Base-by-base conservation (phyloP, 176 grass and related monocot species). In the Eragrostis nindensis region DNA sequence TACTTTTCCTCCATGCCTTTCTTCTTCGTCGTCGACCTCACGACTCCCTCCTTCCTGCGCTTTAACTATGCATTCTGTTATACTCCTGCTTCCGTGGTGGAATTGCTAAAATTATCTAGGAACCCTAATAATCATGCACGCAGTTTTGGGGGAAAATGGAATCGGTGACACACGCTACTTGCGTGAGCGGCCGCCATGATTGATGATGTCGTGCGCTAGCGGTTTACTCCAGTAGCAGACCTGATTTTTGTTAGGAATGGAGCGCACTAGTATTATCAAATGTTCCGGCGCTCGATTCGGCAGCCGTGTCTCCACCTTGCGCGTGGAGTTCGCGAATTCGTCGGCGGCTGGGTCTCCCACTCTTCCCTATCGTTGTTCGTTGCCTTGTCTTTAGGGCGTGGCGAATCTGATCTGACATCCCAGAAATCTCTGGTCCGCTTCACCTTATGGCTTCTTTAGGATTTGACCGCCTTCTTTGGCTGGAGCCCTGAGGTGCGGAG, bases 391-490 rank as follows among this genome's bases (percentile, higher is more conserved):
- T 70, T 3, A 80, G 38, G 64, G 38, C 26, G 8, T 18, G 21
- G 22, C 69, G 80, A 66, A 30, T 66, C 81, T n/a, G 22, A 3
- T 7, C 18, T 29, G 48, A 64, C 21, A 48, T 82, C 60, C 63
- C 7, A 66, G 71, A 60, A 74, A 83, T 83, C 70, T 66, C 36
- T n/a, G 55, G 60, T 16, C 32, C 65, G 60, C 45, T 19, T 43
- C 61, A 8, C 30, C 44, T n/a, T 6, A 26, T 19, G 18, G 13
- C 70, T 52, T 41, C 16, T 36, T 73, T 54, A 42, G 22, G 62
- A 79, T 40, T 68, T 48, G 54, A 54, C 21, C 36, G 5, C 53
- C 24, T 80, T 48, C 29, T 26, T 59, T 15, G 24, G 54, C 45
- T 29, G 26, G 6, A 48, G 46, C 1, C 47, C 14, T n/a, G n/a